A percentile compares a stretch with the other conserved stretches of the same genome.
phyloP scores from a whole-genome alignment of 257 asterid genomes.

The Nicotiana attenuata region DNA sequence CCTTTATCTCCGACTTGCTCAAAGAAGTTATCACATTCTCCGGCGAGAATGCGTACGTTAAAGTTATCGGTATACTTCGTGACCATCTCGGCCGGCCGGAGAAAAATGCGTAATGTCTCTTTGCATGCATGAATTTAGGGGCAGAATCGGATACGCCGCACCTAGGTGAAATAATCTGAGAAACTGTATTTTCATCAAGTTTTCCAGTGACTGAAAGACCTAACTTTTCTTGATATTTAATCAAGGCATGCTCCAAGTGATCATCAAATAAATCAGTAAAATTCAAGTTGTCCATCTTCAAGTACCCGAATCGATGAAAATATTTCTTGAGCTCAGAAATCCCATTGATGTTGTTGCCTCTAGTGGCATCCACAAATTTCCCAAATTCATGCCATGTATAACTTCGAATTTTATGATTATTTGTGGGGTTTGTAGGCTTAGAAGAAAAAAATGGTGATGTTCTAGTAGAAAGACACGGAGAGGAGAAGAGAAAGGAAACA shows the following conservation, averaged over 20 bases:
- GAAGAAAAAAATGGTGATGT: constrained; percentile 17
- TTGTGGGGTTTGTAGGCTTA: constrained; percentile 8
- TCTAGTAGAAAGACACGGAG: constrained; percentile 32
- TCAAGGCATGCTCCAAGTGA: constrained; percentile 40
- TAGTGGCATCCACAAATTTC: constrained; percentile 28
- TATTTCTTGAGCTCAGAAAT: constrained; percentile 60
- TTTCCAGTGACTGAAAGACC: constrained; percentile 43
- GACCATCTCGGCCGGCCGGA: constrained; percentile 63
- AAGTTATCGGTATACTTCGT: constrained; percentile 47
- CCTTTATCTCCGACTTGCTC: constrained; percentile 26
- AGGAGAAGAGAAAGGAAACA: constrained; percentile 19
- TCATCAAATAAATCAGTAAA: constrained; percentile 44
- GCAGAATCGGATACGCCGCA: constrained; percentile 57
- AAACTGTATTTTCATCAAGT: constrained; percentile 39
- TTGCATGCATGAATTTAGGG: constrained; percentile 8
- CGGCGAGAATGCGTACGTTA: constrained; percentile 61
- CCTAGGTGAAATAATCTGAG: constrained; percentile 48
- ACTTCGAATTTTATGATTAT: background rate
- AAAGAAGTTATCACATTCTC: constrained; percentile 24
- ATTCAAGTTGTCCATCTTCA: constrained; percentile 16
- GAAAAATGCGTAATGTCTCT: constrained; percentile 41
- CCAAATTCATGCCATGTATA: constrained; percentile 44
- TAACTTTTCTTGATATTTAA: constrained; percentile 41
- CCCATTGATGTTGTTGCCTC: constrained; percentile 39
- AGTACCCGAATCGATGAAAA: constrained; percentile 52